Evolutionary conservation across 768 basidiomycete genomes (phyloP).

Genomic region (Sporobolomyces phaffii): DNA sequence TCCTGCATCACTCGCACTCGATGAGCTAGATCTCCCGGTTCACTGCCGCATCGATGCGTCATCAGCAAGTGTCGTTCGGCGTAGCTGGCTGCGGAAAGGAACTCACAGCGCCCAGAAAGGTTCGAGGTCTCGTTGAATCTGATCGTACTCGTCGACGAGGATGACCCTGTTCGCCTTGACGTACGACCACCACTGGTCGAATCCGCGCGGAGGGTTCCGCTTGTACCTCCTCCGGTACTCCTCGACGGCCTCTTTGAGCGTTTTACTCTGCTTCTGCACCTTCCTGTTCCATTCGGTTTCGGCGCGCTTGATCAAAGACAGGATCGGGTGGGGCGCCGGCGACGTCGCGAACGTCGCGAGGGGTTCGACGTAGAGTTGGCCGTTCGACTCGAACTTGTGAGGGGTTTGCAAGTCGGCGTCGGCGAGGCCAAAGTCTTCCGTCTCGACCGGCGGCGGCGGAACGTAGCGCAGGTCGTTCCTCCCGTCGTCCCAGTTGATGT

Average conservation of each 20-base stretch:
- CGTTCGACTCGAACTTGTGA: constrained; percentile 34
- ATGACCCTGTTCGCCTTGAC: constrained; percentile 64
- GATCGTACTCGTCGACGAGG: constrained; percentile 76
- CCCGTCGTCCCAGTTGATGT: constrained; percentile 33
- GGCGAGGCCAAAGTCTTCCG: constrained; percentile 19
- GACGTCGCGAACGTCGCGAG: constrained; percentile 12
- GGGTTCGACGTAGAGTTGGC: constrained; percentile 37
- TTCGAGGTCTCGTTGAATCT: constrained; percentile 56
- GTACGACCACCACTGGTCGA: constrained; percentile 79
- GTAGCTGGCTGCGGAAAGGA: background rate
- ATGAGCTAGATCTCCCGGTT: constrained; percentile 39
- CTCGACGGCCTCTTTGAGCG: constrained; percentile 66
- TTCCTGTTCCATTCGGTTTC: constrained; percentile 64
- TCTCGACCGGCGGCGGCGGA: constrained; percentile 29
- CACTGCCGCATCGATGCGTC: constrained; percentile 16
- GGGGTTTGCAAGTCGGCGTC: constrained; percentile 27
- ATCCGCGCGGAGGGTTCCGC: constrained; percentile 77
- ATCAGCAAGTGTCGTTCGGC: no score
- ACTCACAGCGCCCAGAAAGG: constrained; percentile 76
- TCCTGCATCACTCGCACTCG: constrained; percentile 41
- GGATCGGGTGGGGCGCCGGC: constrained; percentile 64
- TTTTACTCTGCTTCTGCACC: constrained; percentile 69
- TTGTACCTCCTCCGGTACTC: constrained; percentile 76
- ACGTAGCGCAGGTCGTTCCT: constrained; percentile 31
- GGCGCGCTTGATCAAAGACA: constrained; percentile 74